phyloP scores from a whole-genome alignment of 768 basidiomycete genomes.

The Phanerodontia chrysosporium region DNA sequence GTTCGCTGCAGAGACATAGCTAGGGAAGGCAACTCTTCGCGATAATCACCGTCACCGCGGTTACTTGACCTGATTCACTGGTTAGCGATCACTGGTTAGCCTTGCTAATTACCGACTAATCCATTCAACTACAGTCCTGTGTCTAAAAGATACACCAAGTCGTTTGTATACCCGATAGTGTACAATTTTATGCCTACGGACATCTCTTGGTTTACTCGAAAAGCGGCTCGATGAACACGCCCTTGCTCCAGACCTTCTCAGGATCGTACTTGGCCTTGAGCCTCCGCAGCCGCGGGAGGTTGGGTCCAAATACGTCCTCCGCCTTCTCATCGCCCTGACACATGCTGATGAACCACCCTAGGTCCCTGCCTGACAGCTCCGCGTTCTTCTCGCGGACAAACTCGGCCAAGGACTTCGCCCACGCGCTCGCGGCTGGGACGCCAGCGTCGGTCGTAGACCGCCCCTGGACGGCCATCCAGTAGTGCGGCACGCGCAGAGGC shows the following conservation, averaged over 20 bases:
- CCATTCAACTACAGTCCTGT: no score
- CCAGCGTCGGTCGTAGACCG: slow-evolving; percentile 15
- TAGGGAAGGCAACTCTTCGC: no score
- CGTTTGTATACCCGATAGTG: neutral
- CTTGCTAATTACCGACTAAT: no score
- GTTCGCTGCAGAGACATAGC: no score
- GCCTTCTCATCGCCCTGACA: slow-evolving; percentile 21
- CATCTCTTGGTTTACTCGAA: neutral
- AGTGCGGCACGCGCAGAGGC: slow-evolving; percentile 14
- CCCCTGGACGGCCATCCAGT: slow-evolving; percentile 20
- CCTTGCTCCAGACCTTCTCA: slow-evolving; percentile 29
- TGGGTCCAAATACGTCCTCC: slow-evolving; percentile 30
- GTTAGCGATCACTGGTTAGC: no score
- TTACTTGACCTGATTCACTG: no score
- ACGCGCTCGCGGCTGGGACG: slow-evolving; percentile 4
- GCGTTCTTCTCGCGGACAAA: slow-evolving; percentile 18
- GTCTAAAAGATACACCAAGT: neutral
- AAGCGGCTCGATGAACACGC: slow-evolving; percentile 20
- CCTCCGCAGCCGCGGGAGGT: slow-evolving; percentile 34
- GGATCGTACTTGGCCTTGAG: slow-evolving; percentile 35
- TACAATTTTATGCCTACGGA: neutral
- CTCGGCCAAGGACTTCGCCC: neutral
- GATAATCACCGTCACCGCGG: no score
- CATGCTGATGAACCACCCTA: slow-evolving; percentile 20
- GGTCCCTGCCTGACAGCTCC: slow-evolving; percentile 13